phyloP scores from a whole-genome alignment of 1,284 basidiomycete genomes.

The Leccinum pseudoinsigne region DNA sequence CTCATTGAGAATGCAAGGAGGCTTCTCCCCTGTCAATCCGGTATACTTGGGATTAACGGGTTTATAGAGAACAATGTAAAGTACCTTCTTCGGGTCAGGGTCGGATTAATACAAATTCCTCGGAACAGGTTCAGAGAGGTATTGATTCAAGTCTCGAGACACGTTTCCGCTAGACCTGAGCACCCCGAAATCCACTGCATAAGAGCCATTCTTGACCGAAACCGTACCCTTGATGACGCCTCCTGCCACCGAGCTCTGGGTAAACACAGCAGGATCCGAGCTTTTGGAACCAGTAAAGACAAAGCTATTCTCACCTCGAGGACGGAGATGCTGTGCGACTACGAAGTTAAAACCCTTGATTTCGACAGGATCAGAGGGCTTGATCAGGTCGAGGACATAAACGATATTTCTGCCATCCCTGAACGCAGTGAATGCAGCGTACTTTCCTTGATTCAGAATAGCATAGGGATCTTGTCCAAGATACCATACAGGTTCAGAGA shows the following conservation, averaged over 20 bases:
- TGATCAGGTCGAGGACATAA: constrained; percentile 44
- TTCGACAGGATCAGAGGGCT: constrained; percentile 26
- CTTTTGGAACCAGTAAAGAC: constrained; percentile 16
- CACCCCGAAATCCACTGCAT: neutral
- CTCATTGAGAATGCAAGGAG: constrained; percentile 22
- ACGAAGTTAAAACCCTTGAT: constrained; percentile 44
- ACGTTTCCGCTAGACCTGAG: constrained; percentile 5
- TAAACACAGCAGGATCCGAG: neutral
- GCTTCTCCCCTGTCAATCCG: constrained; percentile 18
- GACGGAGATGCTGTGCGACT: constrained; percentile 41
- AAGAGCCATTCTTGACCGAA: constrained; percentile 1
- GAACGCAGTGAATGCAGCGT: constrained; percentile 46
- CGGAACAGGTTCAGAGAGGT: constrained; percentile 19
- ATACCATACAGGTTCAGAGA: constrained; percentile 53
- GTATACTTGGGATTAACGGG: constrained; percentile 24
- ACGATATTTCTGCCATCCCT: constrained; percentile 48
- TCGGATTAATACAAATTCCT: neutral
- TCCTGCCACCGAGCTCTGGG: constrained; percentile 4
- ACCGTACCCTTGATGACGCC: constrained; percentile 21
- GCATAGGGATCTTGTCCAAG: constrained; percentile 52
- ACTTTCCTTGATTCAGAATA: constrained; percentile 40
- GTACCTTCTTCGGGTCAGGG: neutral
- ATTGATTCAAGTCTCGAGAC: neutral
- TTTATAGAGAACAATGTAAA: constrained; percentile 22
- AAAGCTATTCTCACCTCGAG: constrained; percentile 30